Evolutionary conservation across 345 rosid species (phyloP).

Genomic region (Bruguiera gymnorhiza): DNA sequence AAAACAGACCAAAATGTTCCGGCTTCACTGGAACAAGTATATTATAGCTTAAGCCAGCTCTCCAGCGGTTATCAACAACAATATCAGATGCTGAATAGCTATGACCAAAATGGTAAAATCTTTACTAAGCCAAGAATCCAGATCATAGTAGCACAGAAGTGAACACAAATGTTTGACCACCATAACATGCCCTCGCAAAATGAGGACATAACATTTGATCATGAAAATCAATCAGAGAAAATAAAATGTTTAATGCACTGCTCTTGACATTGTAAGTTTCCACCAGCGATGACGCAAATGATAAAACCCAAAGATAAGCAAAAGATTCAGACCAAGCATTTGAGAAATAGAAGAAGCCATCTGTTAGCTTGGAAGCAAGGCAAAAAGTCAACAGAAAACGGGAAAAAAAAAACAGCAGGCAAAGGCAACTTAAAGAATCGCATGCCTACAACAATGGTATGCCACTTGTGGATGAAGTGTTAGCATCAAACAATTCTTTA

Average conservation of each 20-base stretch:
- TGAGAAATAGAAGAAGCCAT: constrained; percentile 1
- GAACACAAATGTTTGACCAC: not conserved
- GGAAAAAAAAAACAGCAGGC: not conserved
- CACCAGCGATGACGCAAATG: too few species aligned
- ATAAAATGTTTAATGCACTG: too few species aligned
- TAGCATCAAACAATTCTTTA: too few species aligned
- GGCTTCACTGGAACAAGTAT: not conserved
- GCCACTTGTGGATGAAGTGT: too few species aligned
- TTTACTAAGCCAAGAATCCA: not conserved
- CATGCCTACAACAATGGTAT: too few species aligned
- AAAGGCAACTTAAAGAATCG: not conserved
- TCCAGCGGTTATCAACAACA: not conserved
- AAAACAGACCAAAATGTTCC: not conserved
- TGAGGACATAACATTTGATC: too few species aligned
- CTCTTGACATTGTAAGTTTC: too few species aligned
- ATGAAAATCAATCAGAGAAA: too few species aligned
- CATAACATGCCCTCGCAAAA: too few species aligned
- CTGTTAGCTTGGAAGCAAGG: not conserved
- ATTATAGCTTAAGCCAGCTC: not conserved
- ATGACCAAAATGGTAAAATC: not conserved
- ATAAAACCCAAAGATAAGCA: constrained; percentile 3
- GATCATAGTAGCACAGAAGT: not conserved
- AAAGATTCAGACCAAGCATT: not conserved
- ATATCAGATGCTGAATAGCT: too few species aligned
- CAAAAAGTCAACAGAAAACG: not conserved